Base-by-base conservation (phyloP, 1,284 basidiomycete species). In the Stereum hirsutum region DNA sequence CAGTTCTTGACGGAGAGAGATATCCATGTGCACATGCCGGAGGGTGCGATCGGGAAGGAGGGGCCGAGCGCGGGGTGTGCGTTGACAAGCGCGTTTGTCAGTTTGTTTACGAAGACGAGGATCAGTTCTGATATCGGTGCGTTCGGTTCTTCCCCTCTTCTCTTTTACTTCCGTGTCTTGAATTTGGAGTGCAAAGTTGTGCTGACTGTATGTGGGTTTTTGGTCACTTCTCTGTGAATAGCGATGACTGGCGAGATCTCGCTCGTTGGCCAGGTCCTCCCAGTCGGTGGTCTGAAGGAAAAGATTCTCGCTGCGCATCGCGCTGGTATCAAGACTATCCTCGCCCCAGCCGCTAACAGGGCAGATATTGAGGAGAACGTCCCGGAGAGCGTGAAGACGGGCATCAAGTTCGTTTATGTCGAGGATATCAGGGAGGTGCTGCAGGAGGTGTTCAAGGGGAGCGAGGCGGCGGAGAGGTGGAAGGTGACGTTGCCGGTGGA, bases 161-260 rank as follows among this genome's bases (percentile, higher is more conserved):
- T 30, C 36, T 49, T n/a, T n/a, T n/a, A n/a, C n/a, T n/a, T n/a
- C n/a, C 33, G 17, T 17, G 10, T 35, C 15, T 5, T 4, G 6
- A 5, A 12, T 11, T 20, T n/a, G 15, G 8, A n/a, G 11, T 8
- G 17, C 14, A 8, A 10, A 8, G 10, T n/a, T 35, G 17, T 35
- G 33, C 33, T 35, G 17, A 35, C 33, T 8, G n/a, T n/a, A 8
- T 30, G n/a, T 30, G 10, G 28, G 8, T n/a, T 30, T 30, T 30
- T 35, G 15, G 33, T 20, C 10, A 10, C 32, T 34, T 34, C 20
- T n/a, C n/a, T n/a, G n/a, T n/a, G n/a, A 32, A 53, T 49, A 88
- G 92, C 93, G 6, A 93, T 96, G 90, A 96, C 93, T 0, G 92
- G 92, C 30, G 93, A 96, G 62, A 91, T 97, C 47, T 89, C 90